Evolutionary conservation across 345 rosid species (phyloP), one percentile per base, ranked within the genome.

Genomic region (Odontarrhena argentea): DNA sequence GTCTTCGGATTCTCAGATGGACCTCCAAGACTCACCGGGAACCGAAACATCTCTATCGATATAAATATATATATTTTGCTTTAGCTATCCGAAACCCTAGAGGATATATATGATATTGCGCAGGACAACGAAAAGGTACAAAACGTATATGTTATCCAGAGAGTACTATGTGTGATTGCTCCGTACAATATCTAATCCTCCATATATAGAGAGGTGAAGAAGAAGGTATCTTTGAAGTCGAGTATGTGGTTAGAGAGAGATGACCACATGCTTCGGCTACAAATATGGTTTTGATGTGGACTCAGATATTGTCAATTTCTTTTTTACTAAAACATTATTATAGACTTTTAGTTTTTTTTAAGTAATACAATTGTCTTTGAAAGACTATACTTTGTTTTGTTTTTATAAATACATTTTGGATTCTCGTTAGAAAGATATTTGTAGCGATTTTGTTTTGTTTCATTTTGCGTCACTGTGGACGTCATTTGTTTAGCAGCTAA

Each of bases 161-260:
- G 69, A 81, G 84, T 52, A 81, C 82, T 43, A 48, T 81, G 86
- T 63, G 93, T 75, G 26, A 86, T 87, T 68, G 70, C 45, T 44
- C 83, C 83, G 91, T 89, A 89, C 75, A 87, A 88, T 72, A 78
- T 87, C 81, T 24, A 51, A 59, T 51, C 55, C n/a, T 87, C 93
- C 91, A 93, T 93, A 84, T 79, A 88, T 71, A 55, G 61, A 67
- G 56, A 74, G 47, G 22, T 12, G 56, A 51, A 54, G 61, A 61
- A 54, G 54, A 67, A 60, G 52, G 67, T 53, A 67, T 74, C 45
- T 12, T 60, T 53, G 50, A 11, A 62, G 71, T 70, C 63, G 69
- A 85, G 84, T 83, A 70, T 76, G 80, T 82, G 94, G 89, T 89
- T 85, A 67, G 47, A 45, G 77, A 74, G 51, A 53, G 57, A 66